Conservation (phyloP, 345 rosid species). For the Euphorbia tirucalli region DNA sequence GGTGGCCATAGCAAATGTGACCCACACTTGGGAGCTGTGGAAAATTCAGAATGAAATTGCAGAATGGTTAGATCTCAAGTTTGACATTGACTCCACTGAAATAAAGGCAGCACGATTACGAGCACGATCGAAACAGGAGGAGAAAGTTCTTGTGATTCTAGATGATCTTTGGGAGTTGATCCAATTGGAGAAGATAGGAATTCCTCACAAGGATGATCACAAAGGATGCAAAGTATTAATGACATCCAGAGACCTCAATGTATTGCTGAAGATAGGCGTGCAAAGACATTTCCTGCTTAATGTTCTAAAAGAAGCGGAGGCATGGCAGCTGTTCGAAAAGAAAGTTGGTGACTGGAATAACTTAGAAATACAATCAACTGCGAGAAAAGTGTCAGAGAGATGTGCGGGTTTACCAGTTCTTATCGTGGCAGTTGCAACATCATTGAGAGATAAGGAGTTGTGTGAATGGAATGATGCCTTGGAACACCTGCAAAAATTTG, state of each 20-base stretch:
- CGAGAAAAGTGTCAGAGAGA: conserved; percentile 2
- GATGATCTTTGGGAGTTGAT: conserved; percentile 33
- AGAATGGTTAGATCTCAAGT: not conserved
- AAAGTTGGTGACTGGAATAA: conserved; percentile 1
- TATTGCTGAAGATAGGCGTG: conserved; percentile 24
- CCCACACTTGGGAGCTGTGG: not conserved
- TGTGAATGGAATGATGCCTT: conserved; percentile 18
- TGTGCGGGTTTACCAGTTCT: conserved; percentile 29
- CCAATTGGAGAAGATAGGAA: conserved; percentile 28
- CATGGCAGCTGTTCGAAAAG: conserved; percentile 30
- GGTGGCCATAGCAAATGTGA: conserved; percentile 8
- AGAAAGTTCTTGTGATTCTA: conserved; percentile 26
- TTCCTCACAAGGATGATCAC: conserved; percentile 21
- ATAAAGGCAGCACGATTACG: conserved; percentile 2
- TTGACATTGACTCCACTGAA: not conserved
- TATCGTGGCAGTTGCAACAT: conserved; percentile 4
- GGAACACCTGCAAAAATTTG: not conserved
- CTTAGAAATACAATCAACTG: not conserved
- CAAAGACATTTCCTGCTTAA: conserved; percentile 1
- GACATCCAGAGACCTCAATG: conserved; percentile 20
- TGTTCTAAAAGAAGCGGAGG: conserved; percentile 20
- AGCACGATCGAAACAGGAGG: not conserved
- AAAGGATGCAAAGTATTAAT: conserved; percentile 29
- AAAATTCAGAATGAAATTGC: conserved; percentile 26
- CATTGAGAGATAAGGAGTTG: not conserved